phyloP scores from a whole-genome alignment of 2,329 filamentous ascomycete species.

The Trichoderma koningiopsis region DNA sequence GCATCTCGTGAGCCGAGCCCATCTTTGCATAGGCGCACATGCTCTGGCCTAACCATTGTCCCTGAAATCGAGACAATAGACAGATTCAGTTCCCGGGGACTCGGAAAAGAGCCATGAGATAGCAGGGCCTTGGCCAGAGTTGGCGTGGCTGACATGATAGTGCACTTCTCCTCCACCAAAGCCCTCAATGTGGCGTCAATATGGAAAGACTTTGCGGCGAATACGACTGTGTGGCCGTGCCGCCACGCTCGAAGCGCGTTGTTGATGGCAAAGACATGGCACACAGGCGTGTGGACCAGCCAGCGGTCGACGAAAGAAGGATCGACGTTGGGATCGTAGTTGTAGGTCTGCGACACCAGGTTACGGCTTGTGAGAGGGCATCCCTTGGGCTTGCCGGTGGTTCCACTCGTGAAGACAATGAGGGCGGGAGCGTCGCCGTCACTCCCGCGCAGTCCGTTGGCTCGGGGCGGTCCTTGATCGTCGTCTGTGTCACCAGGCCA shows the following conservation, averaged over 20 bases:
- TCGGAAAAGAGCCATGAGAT: constrained; percentile 36
- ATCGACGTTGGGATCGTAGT: constrained; percentile 42
- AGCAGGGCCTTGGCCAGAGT: constrained; percentile 41
- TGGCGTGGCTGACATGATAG: constrained; percentile 46
- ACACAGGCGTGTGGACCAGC: constrained; percentile 43
- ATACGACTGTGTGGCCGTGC: constrained; percentile 39
- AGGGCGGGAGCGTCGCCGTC: constrained; percentile 37
- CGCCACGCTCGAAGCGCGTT: constrained; percentile 44
- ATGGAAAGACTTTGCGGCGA: constrained; percentile 41
- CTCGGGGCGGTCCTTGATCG: constrained; percentile 19
- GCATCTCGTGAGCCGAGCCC: constrained; percentile 38
- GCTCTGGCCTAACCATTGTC: constrained; percentile 36
- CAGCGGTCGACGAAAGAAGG: constrained; percentile 36
- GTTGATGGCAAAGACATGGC: constrained; percentile 45
- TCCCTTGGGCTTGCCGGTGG: constrained; percentile 51
- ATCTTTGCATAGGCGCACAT: constrained; percentile 39
- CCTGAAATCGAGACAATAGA: constrained; percentile 41
- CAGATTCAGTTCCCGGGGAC: constrained; percentile 34
- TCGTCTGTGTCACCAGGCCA: constrained; percentile 9
- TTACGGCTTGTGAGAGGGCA: constrained; percentile 47
- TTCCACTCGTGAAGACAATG: constrained; percentile 53
- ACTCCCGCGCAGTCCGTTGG: background rate
- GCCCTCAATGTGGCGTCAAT: constrained; percentile 39
- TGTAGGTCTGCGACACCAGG: constrained; percentile 41
- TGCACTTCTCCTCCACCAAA: constrained; percentile 39